Evolutionary conservation across 2,329 filamentous ascomycete genomes (phyloP), one percentile per base, ranked within the genome.

Genomic region (Hawksworthiomyces lignivorus): DNA sequence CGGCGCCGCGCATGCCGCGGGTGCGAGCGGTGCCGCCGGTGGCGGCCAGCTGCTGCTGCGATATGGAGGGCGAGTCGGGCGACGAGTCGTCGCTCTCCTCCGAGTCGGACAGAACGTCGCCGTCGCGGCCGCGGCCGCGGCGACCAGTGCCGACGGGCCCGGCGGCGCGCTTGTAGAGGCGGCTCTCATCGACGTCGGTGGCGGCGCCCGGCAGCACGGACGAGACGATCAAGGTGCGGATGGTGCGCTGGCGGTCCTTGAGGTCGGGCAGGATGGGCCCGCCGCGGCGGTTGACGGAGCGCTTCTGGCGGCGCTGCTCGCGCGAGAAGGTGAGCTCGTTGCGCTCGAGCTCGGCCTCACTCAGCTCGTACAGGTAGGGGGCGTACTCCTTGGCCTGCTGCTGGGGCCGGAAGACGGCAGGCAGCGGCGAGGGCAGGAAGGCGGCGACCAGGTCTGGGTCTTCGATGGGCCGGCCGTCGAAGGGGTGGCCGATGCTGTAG

Each of bases 261-360:
- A 98, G 78, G 64, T 98, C 92, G n/a, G 92, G 92, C 30, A 98
- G 69, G 46, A 87, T 84, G 6, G 92, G 92, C 0, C 92, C 92
- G 49, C 92, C 92, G 54, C 92, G 80, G 48, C 92, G 77, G 60
- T 96, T 97, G 53, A 95, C 86, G 7, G 92, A 95, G 36, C 92
- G 80, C 67, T 98, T 98, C 64, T 97, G 89, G 39, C 89, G 79
- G 53, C 92, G 75, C 62, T 97, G 89, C 59, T 98, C 92, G 50
- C 92, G 79, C 45, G 92, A 89, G 54, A 97, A 90, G 29, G 89
- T 92, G 22, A 89, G 78, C 61, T 98, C 92, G 41, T 89, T 90
- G 48, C 84, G 78, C 61, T 97, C 89, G 32, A 97, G 68, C 51
- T 96, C 89, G 21, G 82, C 79, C 54, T 97, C 90, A 54, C 82